These are phyloP conservation scores for Chaetoscypha palmicola DNA, from an alignment of 2,329 filamentous ascomycete genomes.

Conservation along the genomic window DNA sequence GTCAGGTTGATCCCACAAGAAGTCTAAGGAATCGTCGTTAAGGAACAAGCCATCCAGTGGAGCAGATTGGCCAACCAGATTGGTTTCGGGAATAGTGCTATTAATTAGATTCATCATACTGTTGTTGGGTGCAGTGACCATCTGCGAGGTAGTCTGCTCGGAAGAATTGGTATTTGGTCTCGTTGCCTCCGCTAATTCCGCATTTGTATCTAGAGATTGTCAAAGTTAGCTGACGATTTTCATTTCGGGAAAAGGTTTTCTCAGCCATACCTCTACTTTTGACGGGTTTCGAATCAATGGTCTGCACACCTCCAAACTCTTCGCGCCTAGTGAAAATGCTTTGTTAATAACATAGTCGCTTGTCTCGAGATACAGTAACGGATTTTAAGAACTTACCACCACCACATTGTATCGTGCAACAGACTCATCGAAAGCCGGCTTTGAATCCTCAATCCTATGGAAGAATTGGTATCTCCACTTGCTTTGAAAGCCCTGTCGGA, in stretches of 20 bases:
- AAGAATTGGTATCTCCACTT: neutral
- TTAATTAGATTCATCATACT: neutral
- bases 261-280: too few species aligned
- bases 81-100: neutral
- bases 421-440: conserved; percentile 13
- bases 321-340: conserved; percentile 4
- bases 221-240: neutral
- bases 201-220: conserved; percentile 1
- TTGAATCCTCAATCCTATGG: conserved; percentile 8
- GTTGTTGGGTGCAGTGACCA: neutral
- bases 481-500: conserved; percentile 7
- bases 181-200: neutral
- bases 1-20: conserved; percentile 10
- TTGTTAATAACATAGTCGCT: neutral
- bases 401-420: conserved; percentile 14
- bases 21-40: conserved; percentile 8
- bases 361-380: neutral
- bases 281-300: conserved; percentile 3
- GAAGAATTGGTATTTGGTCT: too few species aligned
- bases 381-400: conserved; percentile 1
- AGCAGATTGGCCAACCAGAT: neutral
- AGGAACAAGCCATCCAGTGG: conserved; percentile 6
- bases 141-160: neutral
- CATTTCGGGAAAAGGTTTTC: too few species aligned
- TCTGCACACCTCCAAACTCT: conserved; percentile 11